Evolutionary conservation across 2,329 filamentous ascomycete species (phyloP).

Genomic region (Lachnellula occidentalis): DNA sequence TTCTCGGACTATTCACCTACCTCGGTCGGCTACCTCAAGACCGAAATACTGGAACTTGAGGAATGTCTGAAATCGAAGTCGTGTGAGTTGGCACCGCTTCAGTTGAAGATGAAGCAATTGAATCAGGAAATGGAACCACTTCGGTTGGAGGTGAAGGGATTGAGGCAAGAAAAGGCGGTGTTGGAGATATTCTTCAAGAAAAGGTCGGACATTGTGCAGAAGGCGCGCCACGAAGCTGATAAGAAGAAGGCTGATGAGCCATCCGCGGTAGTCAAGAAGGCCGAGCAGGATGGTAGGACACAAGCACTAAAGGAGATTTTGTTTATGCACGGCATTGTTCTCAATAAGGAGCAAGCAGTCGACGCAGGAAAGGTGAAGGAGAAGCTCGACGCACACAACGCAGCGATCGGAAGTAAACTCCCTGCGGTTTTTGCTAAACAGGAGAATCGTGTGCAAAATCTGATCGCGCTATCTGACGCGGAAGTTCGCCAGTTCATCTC

Average conservation of each 20-base stretch:
- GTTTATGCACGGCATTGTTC: too few relatives aligned
- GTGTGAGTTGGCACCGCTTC: background rate
- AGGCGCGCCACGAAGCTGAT: too few relatives aligned
- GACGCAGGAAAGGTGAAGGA: background rate
- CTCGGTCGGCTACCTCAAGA: too few relatives aligned
- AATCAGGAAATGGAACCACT: background rate
- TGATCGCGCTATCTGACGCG: background rate
- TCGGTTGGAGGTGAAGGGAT: background rate
- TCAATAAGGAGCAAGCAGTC: too few relatives aligned
- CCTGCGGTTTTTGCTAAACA: background rate
- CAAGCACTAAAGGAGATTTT: too few relatives aligned
- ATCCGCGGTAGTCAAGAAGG: too few relatives aligned
- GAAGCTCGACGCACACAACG: background rate
- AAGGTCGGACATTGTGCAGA: too few relatives aligned
- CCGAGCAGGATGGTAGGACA: too few relatives aligned
- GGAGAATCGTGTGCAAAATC: background rate
- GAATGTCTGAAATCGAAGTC: background rate
- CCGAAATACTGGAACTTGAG: too few relatives aligned
- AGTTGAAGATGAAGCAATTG: background rate
- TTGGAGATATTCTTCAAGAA: too few relatives aligned
- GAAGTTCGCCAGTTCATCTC: conserved; percentile 48
- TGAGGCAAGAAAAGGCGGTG: background rate
- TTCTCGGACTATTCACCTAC: background rate
- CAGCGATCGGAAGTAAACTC: background rate
- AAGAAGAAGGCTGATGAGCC: too few relatives aligned